These are phyloP conservation scores for Lachancea quebecensis DNA, from an alignment of 805 yeast species.

Conservation along the genomic window DNA sequence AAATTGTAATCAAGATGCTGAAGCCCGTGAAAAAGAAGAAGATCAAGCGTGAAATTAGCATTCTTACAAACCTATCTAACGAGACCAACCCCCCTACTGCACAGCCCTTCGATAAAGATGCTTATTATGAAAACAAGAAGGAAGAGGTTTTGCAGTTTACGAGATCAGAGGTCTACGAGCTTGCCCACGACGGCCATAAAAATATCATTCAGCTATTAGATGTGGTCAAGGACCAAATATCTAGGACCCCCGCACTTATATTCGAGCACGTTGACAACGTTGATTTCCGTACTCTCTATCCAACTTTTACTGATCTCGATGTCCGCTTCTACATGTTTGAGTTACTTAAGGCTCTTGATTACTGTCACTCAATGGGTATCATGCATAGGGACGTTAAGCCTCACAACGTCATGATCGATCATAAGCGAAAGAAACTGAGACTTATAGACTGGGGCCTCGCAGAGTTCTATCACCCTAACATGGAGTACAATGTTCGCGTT, in stretches of 20 bases:
- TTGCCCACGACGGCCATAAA: slow-evolving; percentile 40
- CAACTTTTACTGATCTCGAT: slow-evolving; percentile 67
- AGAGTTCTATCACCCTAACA: slow-evolving; percentile 84
- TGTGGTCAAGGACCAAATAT: slow-evolving; percentile 71
- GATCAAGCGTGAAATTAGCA: slow-evolving; percentile 83
- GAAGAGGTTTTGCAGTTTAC: slow-evolving; percentile 21
- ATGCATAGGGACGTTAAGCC: slow-evolving; percentile 97
- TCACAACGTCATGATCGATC: slow-evolving; percentile 93
- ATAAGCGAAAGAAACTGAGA: slow-evolving; percentile 56
- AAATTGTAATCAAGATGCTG: slow-evolving; percentile 79
- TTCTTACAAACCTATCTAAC: slow-evolving; percentile 66
- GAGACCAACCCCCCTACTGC: slow-evolving; percentile 27
- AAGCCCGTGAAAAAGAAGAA: slow-evolving; percentile 92
- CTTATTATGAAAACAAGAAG: slow-evolving; percentile 26
- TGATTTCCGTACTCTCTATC: slow-evolving; percentile 75
- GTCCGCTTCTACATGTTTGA: slow-evolving; percentile 79
- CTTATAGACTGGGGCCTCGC: slow-evolving; percentile 96
- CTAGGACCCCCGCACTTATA: slow-evolving; percentile 78
- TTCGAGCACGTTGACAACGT: slow-evolving; percentile 80
- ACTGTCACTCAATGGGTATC: slow-evolving; percentile 89
- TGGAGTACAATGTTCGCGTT: slow-evolving; percentile 86
- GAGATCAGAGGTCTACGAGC: slow-evolving; percentile 23
- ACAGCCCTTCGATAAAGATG: slow-evolving; percentile 17
- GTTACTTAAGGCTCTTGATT: slow-evolving; percentile 76
- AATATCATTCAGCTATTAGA: slow-evolving; percentile 73